phyloP scores from a whole-genome alignment of 345 rosid species.

The Eucalyptus pauciflora region DNA sequence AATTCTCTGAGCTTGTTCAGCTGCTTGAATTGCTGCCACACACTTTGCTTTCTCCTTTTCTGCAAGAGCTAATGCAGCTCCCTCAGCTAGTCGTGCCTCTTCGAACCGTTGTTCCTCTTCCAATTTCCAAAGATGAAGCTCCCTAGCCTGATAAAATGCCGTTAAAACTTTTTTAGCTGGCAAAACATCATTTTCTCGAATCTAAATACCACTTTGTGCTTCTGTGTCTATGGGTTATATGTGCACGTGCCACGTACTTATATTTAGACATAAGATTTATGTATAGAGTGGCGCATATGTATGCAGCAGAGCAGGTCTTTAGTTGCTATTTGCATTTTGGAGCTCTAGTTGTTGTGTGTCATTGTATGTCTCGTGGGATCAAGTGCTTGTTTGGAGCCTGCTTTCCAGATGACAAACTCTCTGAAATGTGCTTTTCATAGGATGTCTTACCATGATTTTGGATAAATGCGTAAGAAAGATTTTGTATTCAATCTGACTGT shows the following conservation, averaged over 20 bases:
- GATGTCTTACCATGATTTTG: not conserved
- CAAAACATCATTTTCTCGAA: not conserved
- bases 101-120: conserved; percentile 36
- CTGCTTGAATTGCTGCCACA: conserved; percentile 48
- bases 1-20: conserved; percentile 36
- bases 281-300: not conserved
- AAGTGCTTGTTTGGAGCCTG: not conserved
- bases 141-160: conserved; percentile 25
- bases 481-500: not conserved
- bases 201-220: not conserved
- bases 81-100: conserved; percentile 42
- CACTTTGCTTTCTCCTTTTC: conserved; percentile 56
- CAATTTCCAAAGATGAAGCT: conserved; percentile 47
- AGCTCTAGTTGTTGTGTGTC: not conserved
- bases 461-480: not conserved
- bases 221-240: not conserved
- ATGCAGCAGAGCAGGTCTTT: not conserved
- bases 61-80: conserved; percentile 42
- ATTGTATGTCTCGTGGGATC: not conserved
- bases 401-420: not conserved
- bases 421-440: not conserved
- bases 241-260: not conserved
- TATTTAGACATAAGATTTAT: not conserved
- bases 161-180: not conserved
- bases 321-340: not conserved